Percentiles rank a stretch among this genome's conserved stretches.
These are phyloP conservation scores for Thymus mandschuricus DNA, from an alignment of 257 asterid species.

Conservation along the genomic window DNA sequence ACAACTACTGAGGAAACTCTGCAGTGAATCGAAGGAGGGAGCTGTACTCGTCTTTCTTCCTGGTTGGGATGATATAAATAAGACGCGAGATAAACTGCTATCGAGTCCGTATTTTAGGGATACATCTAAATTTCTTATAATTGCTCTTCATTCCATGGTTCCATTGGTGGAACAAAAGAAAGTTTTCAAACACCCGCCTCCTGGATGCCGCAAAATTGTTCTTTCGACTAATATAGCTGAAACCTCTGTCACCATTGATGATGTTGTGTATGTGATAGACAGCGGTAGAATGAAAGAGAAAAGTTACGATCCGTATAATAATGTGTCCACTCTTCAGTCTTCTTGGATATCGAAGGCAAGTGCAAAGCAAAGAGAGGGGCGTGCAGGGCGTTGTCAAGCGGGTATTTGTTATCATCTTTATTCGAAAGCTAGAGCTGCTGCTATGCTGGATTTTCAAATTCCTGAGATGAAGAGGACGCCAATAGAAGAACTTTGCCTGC, in stretches of 20 bases:
- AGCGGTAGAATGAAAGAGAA: constrained; percentile 95
- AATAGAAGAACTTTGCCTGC: constrained; percentile 88
- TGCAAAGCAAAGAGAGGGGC: constrained; percentile 93
- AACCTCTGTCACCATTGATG: constrained; percentile 90
- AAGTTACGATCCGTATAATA: constrained; percentile 80
- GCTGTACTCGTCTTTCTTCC: constrained; percentile 94
- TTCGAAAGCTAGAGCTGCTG: constrained; percentile 71
- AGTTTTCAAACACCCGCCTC: constrained; percentile 67
- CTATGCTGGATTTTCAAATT: constrained; percentile 82
- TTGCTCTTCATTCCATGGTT: constrained; percentile 86
- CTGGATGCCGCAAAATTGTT: constrained; percentile 83
- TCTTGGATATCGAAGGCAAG: constrained; percentile 97
- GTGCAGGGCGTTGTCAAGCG: constrained; percentile 96
- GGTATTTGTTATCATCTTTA: constrained; percentile 93
- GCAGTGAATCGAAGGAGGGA: constrained; percentile 68
- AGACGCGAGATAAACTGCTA: constrained; percentile 59
- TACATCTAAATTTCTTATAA: constrained; percentile 56
- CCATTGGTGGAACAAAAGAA: constrained; percentile 82
- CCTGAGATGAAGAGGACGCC: constrained; percentile 99
- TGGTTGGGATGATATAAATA: constrained; percentile 93
- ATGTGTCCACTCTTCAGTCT: constrained; percentile 88
- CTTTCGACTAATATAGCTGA: constrained; percentile 97
- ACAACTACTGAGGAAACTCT: constrained; percentile 70
- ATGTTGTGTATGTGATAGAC: constrained; percentile 91
- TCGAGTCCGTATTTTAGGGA: constrained; percentile 70